A percentile compares a stretch with the other conserved stretches of the same genome.
Evolutionary conservation across 257 asterid species (phyloP).

Genomic region (Ligustrum vulgare): DNA sequence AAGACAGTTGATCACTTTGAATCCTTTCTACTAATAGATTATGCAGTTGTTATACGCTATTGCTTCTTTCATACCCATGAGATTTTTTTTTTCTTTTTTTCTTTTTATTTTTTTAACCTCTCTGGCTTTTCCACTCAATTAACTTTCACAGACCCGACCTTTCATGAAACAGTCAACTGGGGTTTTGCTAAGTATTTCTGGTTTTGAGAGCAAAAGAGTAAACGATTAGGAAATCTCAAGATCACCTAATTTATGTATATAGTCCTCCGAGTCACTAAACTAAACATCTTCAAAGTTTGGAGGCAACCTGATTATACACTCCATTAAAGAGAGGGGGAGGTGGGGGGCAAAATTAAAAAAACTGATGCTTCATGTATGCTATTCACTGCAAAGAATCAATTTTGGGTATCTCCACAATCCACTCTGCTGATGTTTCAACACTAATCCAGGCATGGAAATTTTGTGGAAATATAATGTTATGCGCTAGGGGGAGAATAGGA

Average conservation of each 20-base stretch:
- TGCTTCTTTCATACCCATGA: neutral
- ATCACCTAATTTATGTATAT: too few species aligned
- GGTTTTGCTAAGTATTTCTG: neutral
- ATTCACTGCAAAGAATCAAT: too few species aligned
- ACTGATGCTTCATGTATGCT: too few species aligned
- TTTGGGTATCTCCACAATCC: too few species aligned
- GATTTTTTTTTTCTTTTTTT: too few species aligned
- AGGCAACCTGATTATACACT: too few species aligned
- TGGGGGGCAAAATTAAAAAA: too few species aligned
- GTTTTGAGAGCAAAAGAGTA: neutral
- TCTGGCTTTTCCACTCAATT: neutral
- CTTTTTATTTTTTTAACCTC: neutral
- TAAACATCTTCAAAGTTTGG: too few species aligned
- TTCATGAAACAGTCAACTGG: too few species aligned
- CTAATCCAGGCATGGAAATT: neutral
- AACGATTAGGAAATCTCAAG: neutral
- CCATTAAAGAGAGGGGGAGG: too few species aligned
- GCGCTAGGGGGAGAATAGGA: neutral
- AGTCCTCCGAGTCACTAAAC: too few species aligned
- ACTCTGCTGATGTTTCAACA: neutral
- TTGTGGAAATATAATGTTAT: constrained; percentile 3
- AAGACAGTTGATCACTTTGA: neutral
- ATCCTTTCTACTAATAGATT: neutral
- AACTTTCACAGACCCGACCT: neutral
- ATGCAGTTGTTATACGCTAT: neutral